A percentile compares a stretch with the other conserved stretches of the same genome.
These are phyloP conservation scores for Calonectria montana DNA, from an alignment of 2,329 filamentous ascomycete genomes.

Conservation along the genomic window DNA sequence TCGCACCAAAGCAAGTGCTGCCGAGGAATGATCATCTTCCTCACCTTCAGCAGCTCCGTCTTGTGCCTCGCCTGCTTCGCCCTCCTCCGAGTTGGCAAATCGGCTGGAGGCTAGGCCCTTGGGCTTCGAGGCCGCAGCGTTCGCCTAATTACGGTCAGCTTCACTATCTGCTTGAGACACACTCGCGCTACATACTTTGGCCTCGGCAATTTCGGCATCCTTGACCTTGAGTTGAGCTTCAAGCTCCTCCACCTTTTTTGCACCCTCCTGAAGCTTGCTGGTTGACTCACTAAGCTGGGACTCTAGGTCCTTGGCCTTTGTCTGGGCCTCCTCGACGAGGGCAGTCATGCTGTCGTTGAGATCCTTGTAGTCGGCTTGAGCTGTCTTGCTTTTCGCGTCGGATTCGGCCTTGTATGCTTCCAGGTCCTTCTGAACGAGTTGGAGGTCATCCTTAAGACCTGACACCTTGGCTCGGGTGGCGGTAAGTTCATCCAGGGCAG, in stretches of 20 bases:
- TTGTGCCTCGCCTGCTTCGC: constrained; percentile 48
- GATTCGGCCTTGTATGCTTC: constrained; percentile 63
- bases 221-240: constrained; percentile 70
- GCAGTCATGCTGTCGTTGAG: constrained; percentile 72
- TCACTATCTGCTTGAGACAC: neutral
- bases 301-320: constrained; percentile 63
- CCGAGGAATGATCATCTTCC: constrained; percentile 72
- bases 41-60: constrained; percentile 66
- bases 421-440: constrained; percentile 63
- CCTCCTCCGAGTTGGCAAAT: constrained; percentile 59
- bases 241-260: constrained; percentile 61
- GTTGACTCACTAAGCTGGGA: constrained; percentile 60
- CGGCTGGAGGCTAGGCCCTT: constrained; percentile 67
- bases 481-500: constrained; percentile 47
- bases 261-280: constrained; percentile 58
- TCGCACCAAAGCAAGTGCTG: constrained; percentile 76
- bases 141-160: constrained; percentile 51
- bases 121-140: constrained; percentile 54
- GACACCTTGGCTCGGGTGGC: constrained; percentile 49
- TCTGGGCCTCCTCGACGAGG: constrained; percentile 69
- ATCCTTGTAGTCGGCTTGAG: constrained; percentile 70
- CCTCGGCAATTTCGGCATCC: constrained; percentile 72
- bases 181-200: constrained; percentile 57
- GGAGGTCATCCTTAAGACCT: constrained; percentile 55
- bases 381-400: constrained; percentile 65